Evolutionary conservation across 495 filamentous ascomycete genomes (phyloP), one percentile per base, ranked within the genome.

Genomic region (Recurvomyces mirabilis): DNA sequence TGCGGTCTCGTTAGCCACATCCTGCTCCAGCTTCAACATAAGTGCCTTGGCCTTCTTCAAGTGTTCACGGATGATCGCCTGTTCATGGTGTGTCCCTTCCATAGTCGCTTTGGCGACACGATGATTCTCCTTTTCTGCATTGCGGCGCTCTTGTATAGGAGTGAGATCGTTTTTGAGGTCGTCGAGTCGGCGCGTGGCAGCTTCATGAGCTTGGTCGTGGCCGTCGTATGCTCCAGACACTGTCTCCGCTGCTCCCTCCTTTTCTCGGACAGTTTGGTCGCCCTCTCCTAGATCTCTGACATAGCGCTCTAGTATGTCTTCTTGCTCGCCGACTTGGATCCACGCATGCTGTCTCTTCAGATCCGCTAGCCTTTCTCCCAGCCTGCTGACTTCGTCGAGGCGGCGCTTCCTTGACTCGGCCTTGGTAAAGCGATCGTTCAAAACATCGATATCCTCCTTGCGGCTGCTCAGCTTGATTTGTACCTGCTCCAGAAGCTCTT

Each of bases 401-500:
- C 71, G 47, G 36, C 67, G 65, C 4, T 69, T 69, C 43, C 64
- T 62, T 45, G 69, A 60, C 37, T 65, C 66, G 7, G 63, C 63
- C 24, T 57, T 32, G n/a, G 60, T 43, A 3, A 24, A 38, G 20
- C 62, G 62, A 13, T 62, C 62, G 46, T 72, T 55, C 22, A 78
- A 56, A 4, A 61, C 52, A 6, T 60, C 53, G 13, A 79, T 60
- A 53, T 80, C 74, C 18, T 71, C 65, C 15, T 63, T 42, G 30
- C 64, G 64, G 21, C 52, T 64, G 22, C 59, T 52, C 0, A 81
- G 58, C 42, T 79, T 81, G 38, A 66, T 68, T 34, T 81, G 71
- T n/a, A 82, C 76, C 9, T 71, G 73, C 41, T 93, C 83, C 19
- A 82, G 67, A 1, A 65, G 73, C 43, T 84, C 73, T 42, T 74